Evolutionary conservation across 169 alveolate species (phyloP), one percentile per base, ranked within the genome.

Genomic region (Plasmodium berghei): DNA sequence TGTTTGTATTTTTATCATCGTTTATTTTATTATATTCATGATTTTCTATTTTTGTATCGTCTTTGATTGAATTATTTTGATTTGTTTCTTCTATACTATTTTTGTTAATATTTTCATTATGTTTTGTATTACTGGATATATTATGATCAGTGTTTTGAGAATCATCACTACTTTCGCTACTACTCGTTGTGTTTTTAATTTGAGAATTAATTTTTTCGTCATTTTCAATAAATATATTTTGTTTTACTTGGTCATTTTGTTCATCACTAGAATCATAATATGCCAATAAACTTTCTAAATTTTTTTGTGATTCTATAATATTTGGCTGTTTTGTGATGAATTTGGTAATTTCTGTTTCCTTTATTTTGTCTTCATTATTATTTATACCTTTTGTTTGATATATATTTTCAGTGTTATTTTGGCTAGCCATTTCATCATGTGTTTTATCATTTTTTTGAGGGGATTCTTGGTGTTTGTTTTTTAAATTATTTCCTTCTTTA

Each of bases 231-330:
- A 22, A 22, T 22, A 1, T 22, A 22, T 22, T 48, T 26, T 20
- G 22, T 22, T n/a, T 10, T 46, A 59, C n/a, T 62, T 42, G 46
- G 12, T 80, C 90, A 8, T 22, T 46, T 20, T 80, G 73, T 16
- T 80, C 90, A 42, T 80, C 90, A 40, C 75, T 80, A 14, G 90
- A 80, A 59, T 67, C 22, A 62, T 80, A 80, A 0, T 49, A 66
- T 9, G 61, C 80, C 18, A 80, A 54, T 46, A 80, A 22, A 24
- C 55, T 52, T 18, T 52, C 45, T n/a, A 80, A 48, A 56, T 80
- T 80, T 48, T 48, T 42, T 6, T 80, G 66, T 26, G 63, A 62
- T 56, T 74, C 59, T 2, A 42, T 56, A 55, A 42, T 42, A 49
- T 55, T 56, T 1, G 42, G 16, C 16, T 80, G 66, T 67, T 22